Base-by-base conservation (phyloP, 2,329 filamentous ascomycete species). In the Diplodia corticola region DNA sequence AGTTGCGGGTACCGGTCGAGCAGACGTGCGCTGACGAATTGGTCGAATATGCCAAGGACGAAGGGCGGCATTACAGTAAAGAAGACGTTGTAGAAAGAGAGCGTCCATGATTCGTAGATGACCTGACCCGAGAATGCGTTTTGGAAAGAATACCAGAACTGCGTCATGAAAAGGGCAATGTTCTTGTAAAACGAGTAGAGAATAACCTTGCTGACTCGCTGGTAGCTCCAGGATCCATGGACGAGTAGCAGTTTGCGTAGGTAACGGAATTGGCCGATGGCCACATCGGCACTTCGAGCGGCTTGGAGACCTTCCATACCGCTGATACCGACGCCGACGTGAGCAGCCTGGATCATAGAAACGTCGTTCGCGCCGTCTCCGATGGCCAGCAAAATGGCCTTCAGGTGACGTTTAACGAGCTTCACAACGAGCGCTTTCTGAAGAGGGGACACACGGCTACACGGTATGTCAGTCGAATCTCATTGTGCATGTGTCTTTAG, bases 171-270 rank as follows among this genome's bases (percentile, higher is more conserved):
- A 68, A 99, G 84, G 22, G 93, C 90, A 71, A 98, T 97, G 80
- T 99, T 99, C 85, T 99, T 99, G 85, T 99, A 99, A 79, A 98
- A 99, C 6, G 95, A 98, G 80, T 97, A 99, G 69, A 99, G 80
- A 73, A 99, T 98, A 67, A 96, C 93, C 81, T 96, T 97, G 85
- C 91, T 94, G 76, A 99, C 90, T 67, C 95, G 91, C 77, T 97
- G 94, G 76, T 99, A 99, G 76, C 92, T 96, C 95, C 95, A 99
- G 5, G 93, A 90, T 26, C 95, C 95, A 75, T 99, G 95, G 12
- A 99, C 95, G 28, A 99, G 86, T 30, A 98, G 85, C 64, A 99
- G 83, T 80, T 99, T 99, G 71, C 93, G 91, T 59, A 99, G 86
- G 79, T 90, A 99, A 66, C 94, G 89, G 84, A 99, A 99, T 78